Evolutionary conservation across 23 red algal genomes (phyloP), one percentile per base, ranked within the genome.

Genomic region (Cyanidium caldarium): DNA sequence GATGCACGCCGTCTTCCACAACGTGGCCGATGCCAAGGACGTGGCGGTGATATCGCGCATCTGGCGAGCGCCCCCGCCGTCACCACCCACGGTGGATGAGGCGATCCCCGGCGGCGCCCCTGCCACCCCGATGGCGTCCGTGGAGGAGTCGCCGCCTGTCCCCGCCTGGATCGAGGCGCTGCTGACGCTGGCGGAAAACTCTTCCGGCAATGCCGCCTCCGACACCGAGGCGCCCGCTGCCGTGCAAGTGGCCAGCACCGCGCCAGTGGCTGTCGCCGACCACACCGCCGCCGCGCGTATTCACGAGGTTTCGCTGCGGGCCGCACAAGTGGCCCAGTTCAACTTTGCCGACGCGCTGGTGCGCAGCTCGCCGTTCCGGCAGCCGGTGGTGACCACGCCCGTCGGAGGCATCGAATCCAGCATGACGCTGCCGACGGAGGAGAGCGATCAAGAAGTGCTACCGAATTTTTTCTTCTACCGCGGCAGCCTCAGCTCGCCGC

Each of bases 341-440:
- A 61, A 61, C 21, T 61, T 61, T 28, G 51, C 51, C 10, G 51
- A 61, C 31, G 31, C 51, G 23, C 51, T 61, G 3, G 19, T 61
- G 10, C 51, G 23, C 5, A 28, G 31, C 5, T 10, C 5, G n/a
- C 19, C 51, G 7, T 7, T 28, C 5, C 10, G 10, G 31, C 31
- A 16, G 21, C 23, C 21, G 13, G 51, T 25, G 7, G 7, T 25
- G 21, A 5, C 10, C 7, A 28, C 51, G 51, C 51, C 51, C 5
- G 51, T 28, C 51, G 23, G 51, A 12, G 51, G 31, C 19, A 61
- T 61, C 51, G 51, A 61, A 25, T 61, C 51, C 7, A 28, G 51
- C 10, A 61, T 61, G 51, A 28, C 51, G 13, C 51, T 61, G 51
- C n/a, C 51, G n/a, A 28, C 51, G n/a, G 51, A 61, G 51, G 51